A percentile compares a stretch with the other conserved stretches of the same genome.
Evolutionary conservation across 495 filamentous ascomycete genomes (phyloP).

Genomic region (Annulohypoxylon nitens): DNA sequence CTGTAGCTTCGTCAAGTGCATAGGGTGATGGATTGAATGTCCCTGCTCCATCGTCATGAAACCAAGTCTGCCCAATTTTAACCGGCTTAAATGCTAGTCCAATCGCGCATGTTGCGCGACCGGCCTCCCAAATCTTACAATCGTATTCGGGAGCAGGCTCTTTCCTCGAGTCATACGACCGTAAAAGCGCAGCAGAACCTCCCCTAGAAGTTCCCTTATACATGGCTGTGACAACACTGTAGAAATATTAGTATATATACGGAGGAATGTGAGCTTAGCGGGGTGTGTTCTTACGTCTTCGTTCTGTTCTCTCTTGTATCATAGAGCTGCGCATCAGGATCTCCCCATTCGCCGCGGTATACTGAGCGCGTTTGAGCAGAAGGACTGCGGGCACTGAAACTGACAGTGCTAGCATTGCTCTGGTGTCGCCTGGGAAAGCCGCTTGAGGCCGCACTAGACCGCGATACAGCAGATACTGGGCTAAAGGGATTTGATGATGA

Average conservation of each 20-base stretch:
- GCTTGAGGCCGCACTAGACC: slow-evolving; percentile 54
- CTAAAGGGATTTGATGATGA: slow-evolving; percentile 38
- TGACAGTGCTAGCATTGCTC: slow-evolving; percentile 73
- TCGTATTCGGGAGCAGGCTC: slow-evolving; percentile 90
- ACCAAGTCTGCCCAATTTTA: slow-evolving; percentile 90
- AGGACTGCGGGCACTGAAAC: slow-evolving; percentile 67
- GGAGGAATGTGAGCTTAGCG: not conserved
- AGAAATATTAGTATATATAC: slow-evolving; percentile 47
- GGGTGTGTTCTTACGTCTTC: slow-evolving; percentile 79
- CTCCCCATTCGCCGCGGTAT: slow-evolving; percentile 67
- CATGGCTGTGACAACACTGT: slow-evolving; percentile 88
- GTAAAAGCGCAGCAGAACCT: slow-evolving; percentile 76
- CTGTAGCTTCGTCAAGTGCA: slow-evolving; percentile 87
- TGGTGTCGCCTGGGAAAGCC: slow-evolving; percentile 58
- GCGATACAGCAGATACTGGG: slow-evolving; percentile 53
- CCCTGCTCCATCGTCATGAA: slow-evolving; percentile 92
- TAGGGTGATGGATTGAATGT: slow-evolving; percentile 91
- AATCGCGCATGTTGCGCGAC: slow-evolving; percentile 92
- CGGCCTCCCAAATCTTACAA: slow-evolving; percentile 96
- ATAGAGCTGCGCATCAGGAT: slow-evolving; percentile 78
- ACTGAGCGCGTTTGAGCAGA: slow-evolving; percentile 52
- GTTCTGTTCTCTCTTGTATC: slow-evolving; percentile 87
- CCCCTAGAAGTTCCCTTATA: slow-evolving; percentile 82
- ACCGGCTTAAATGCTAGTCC: slow-evolving; percentile 96
- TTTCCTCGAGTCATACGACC: slow-evolving; percentile 94